phyloP scores from a whole-genome alignment of 805 yeast genomes.

The Candida pseudofarinosa region DNA sequence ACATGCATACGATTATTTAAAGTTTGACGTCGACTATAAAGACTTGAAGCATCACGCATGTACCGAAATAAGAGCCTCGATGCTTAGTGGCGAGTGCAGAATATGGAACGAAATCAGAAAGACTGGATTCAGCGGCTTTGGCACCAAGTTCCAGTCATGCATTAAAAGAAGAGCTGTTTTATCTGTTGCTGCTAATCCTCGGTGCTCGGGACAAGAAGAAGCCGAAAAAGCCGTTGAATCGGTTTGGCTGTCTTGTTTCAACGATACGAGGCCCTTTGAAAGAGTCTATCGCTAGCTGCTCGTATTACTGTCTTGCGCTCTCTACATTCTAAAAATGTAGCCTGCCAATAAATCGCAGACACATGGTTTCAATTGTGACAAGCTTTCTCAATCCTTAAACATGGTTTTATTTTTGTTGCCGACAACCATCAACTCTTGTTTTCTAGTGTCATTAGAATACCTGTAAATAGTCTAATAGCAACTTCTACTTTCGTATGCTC shows the following conservation, averaged over 20 bases:
- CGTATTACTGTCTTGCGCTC: too few species aligned
- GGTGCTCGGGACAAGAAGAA: constrained; percentile 64
- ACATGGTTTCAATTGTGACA: not conserved
- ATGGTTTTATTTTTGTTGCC: not conserved
- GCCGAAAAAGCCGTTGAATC: constrained; percentile 79
- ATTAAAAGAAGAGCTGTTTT: constrained; percentile 83
- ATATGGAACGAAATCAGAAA: constrained; percentile 76
- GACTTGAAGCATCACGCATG: constrained; percentile 93
- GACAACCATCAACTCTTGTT: not conserved
- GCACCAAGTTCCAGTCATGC: constrained; percentile 86
- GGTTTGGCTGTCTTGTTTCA: constrained; percentile 90
- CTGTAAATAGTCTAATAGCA: too few species aligned
- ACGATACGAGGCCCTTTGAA: constrained; percentile 94
- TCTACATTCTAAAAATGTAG: too few species aligned
- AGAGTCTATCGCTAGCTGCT: constrained; percentile 59
- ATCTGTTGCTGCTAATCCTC: constrained; percentile 83
- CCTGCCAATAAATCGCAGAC: not conserved
- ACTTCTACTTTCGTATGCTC: too few species aligned
- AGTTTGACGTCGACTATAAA: constrained; percentile 82
- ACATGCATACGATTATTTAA: constrained; percentile 87
- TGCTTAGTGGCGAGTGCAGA: constrained; percentile 92
- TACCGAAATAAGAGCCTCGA: constrained; percentile 90
- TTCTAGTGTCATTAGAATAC: too few species aligned
- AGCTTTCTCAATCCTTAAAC: not conserved
- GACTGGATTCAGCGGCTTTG: constrained; percentile 49